Evolutionary conservation across 2,329 filamentous ascomycete species (phyloP), one percentile per base, ranked within the genome.

Genomic region (Colletotrichum theobromicola): DNA sequence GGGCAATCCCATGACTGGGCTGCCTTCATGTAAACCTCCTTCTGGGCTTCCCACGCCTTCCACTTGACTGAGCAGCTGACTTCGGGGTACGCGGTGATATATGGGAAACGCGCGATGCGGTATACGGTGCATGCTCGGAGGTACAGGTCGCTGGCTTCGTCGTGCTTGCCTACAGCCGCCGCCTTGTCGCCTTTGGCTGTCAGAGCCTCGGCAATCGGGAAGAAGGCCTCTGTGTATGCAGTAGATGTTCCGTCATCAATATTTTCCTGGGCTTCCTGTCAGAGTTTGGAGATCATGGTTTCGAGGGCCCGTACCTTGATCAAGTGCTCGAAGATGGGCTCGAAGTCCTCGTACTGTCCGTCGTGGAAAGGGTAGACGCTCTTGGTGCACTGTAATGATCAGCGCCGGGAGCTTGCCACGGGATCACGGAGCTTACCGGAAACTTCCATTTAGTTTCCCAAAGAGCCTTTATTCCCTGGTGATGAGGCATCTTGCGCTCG

Each of bases 391-490:
- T 88, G 42, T 7, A 34, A 30, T 8, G n/a, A 50, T 72, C 9
- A 57, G 55, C 30, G 65, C 50, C 18, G 28, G 66, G 15, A 64
- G 34, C 5, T 26, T 35, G 18, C 37, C 5, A 37, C 12, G 26
- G 24, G 21, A 28, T n/a, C 4, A 15, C 35, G 12, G 6, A 42
- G 79, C 88, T 71, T 84, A 93, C 91, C 7, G 92, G 92, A 77
- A 89, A 86, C 83, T 92, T 92, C 93, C 93, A 95, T 83, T 94
- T 94, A 8, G 91, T 94, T 84, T 94, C 92, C 93, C 94, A 95
- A 32, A 94, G 84, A 12, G 88, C 88, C 79, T 89, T 85, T 77
- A 93, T 91, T 28, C 89, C 89, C 37, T 87, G 85, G 77, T 92
- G 90, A 79, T 93, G 91, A 24, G 90, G 87, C 86, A 88, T 88